phyloP scores from a whole-genome alignment of 2,329 filamentous ascomycete genomes.

The Albifimbria verrucaria region DNA sequence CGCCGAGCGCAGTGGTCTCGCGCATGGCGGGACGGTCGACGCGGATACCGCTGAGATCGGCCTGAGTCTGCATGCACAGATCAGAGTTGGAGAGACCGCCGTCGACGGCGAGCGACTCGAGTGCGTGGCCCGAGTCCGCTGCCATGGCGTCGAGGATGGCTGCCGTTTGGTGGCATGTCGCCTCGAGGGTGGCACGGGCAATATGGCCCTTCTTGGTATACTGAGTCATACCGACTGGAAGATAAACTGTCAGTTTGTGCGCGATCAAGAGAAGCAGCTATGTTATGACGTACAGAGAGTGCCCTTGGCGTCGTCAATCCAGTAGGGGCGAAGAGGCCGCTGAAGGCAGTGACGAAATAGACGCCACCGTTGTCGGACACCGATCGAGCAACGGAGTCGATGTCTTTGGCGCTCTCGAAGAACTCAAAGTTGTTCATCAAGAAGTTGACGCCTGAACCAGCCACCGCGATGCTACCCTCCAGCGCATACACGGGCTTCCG shows the following conservation, averaged over 20 bases:
- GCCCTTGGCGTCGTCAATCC: slow-evolving; percentile 89
- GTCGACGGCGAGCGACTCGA: slow-evolving; percentile 76
- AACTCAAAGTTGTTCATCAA: slow-evolving; percentile 62
- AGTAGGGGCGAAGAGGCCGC: slow-evolving; percentile 87
- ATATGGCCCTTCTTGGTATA: slow-evolving; percentile 84
- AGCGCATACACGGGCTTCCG: slow-evolving; percentile 69
- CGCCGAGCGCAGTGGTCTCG: slow-evolving; percentile 84
- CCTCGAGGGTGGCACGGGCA: slow-evolving; percentile 83
- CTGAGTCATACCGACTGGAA: slow-evolving; percentile 72
- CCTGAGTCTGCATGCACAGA: slow-evolving; percentile 88
- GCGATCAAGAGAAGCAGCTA: neutral
- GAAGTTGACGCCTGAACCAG: slow-evolving; percentile 77
- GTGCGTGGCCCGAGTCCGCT: slow-evolving; percentile 72
- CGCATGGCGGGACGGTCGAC: slow-evolving; percentile 84
- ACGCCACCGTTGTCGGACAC: slow-evolving; percentile 75
- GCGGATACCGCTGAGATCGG: slow-evolving; percentile 77
- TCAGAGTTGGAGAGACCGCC: slow-evolving; percentile 88
- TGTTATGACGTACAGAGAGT: slow-evolving; percentile 62
- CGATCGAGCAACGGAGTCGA: slow-evolving; percentile 48
- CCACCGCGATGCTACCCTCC: slow-evolving; percentile 81
- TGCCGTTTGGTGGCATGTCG: slow-evolving; percentile 88
- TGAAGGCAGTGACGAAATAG: slow-evolving; percentile 86
- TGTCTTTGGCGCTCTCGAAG: slow-evolving; percentile 46
- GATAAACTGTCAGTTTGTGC: slow-evolving; percentile 2
- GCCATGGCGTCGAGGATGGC: slow-evolving; percentile 92